These are phyloP conservation scores for Parietaria judaica DNA, from an alignment of 306 rosid genomes.

Conservation along the genomic window DNA sequence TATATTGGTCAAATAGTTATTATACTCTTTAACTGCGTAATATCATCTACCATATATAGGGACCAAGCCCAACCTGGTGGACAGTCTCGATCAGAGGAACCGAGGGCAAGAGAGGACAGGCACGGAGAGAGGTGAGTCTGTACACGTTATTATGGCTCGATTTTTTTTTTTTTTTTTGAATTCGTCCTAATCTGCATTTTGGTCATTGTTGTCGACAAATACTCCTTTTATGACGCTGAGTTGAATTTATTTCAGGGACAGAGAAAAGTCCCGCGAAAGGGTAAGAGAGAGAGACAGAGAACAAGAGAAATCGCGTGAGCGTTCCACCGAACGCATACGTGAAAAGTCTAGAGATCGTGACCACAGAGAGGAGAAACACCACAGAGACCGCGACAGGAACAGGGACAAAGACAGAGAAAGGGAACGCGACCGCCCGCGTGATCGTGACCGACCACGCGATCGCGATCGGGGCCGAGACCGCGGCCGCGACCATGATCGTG, in stretches of 20 bases:
- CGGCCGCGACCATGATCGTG: constrained; percentile 55
- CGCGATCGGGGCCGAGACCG: constrained; percentile 57
- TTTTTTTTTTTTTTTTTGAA: neutral
- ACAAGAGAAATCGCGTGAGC: constrained; percentile 59
- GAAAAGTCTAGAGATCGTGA: constrained; percentile 82
- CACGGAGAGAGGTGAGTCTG: constrained; percentile 57
- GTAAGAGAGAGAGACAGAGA: constrained; percentile 69
- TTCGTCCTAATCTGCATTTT: neutral
- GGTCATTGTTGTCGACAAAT: neutral
- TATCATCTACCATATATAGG: constrained; percentile 41
- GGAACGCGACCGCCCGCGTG: constrained; percentile 55
- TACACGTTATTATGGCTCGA: neutral
- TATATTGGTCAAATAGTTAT: neutral
- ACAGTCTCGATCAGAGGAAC: constrained; percentile 86
- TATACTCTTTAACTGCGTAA: constrained; percentile 8
- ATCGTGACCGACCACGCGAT: constrained; percentile 59
- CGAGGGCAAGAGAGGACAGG: constrained; percentile 79
- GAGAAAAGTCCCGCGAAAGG: constrained; percentile 85
- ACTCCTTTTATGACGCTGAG: neutral
- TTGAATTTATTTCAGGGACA: constrained; percentile 43
- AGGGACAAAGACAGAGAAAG: constrained; percentile 52
- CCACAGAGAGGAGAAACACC: constrained; percentile 78
- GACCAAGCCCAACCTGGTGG: constrained; percentile 75
- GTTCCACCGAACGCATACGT: constrained; percentile 59
- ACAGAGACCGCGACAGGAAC: constrained; percentile 79